Evolutionary conservation across 176 grass and related monocot genomes (phyloP).

Genomic region (Chrysopogon serrulatus): DNA sequence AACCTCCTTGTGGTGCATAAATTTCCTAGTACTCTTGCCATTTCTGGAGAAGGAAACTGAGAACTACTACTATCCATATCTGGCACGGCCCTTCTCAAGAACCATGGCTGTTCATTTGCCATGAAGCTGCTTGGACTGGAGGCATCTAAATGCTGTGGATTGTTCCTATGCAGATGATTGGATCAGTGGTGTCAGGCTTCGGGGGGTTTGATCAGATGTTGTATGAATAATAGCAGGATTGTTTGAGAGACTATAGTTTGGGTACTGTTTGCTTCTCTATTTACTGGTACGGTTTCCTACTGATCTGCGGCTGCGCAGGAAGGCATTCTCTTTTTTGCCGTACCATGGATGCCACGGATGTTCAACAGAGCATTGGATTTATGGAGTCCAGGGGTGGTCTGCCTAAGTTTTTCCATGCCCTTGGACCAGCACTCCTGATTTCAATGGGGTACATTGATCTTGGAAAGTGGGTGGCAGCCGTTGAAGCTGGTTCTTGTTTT

Average conservation of each 20-base stretch:
- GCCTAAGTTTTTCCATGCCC: conserved; percentile 56
- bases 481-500: conserved; percentile 72
- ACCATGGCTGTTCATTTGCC: conserved; percentile 1
- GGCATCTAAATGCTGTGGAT: conserved; percentile 3
- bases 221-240: conserved; percentile 1
- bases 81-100: not conserved
- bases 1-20: conserved; percentile 19
- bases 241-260: not conserved
- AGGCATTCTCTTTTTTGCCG: conserved; percentile 4
- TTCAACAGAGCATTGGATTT: conserved; percentile 17
- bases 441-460: conserved; percentile 94
- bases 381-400: conserved; percentile 7
- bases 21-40: not conserved
- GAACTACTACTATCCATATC: not conserved
- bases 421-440: conserved; percentile 77
- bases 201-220: conserved; percentile 22
- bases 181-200: conserved; percentile 7
- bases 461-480: conserved; percentile 75
- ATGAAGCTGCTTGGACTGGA: conserved; percentile 6
- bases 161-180: conserved; percentile 5
- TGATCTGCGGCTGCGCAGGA: conserved; percentile 8
- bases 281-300: conserved; percentile 10
- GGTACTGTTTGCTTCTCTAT: not conserved
- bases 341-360: conserved; percentile 36
- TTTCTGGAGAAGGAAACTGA: conserved; percentile 10